Evolutionary conservation across 306 rosid species (phyloP).

Genomic region (Vigna mungo): DNA sequence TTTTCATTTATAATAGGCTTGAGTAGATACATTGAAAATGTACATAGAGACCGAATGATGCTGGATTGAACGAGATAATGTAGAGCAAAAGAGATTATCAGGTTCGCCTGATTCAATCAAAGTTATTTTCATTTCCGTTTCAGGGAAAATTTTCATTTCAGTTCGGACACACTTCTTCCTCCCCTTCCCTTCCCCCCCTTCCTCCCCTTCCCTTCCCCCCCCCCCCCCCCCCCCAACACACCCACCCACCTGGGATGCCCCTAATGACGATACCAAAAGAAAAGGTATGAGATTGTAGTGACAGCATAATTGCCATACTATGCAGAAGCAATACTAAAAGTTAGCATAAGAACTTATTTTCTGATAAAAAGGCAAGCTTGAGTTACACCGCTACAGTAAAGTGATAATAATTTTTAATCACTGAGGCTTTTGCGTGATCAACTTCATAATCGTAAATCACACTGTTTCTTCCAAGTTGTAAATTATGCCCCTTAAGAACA

Average conservation of each 20-base stretch:
- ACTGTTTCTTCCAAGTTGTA: conserved; percentile 14
- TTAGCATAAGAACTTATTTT: conserved; percentile 1
- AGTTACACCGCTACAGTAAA: conserved; percentile 23
- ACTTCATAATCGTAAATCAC: conserved; percentile 11
- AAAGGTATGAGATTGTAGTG: conserved; percentile 5
- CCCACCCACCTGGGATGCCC: too few relatives aligned
- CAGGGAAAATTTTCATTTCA: neutral
- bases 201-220: conserved; percentile 3
- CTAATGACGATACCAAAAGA: neutral
- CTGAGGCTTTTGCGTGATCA: conserved; percentile 1
- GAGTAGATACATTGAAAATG: conserved; percentile 14
- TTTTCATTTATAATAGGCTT: conserved; percentile 24
- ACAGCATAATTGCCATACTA: conserved; percentile 15
- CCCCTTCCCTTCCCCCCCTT: conserved; percentile 2
- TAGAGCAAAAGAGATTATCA: conserved; percentile 4
- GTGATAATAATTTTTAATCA: conserved; percentile 14
- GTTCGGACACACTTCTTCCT: conserved; percentile 28
- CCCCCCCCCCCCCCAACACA: too few relatives aligned
- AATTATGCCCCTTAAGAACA: conserved; percentile 17
- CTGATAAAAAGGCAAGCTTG: conserved; percentile 22
- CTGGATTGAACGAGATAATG: conserved; percentile 26
- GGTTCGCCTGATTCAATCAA: conserved; percentile 20
- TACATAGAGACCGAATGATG: neutral
- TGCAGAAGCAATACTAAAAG: conserved; percentile 34
- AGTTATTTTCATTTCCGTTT: conserved; percentile 1